phyloP scores from a whole-genome alignment of 2,329 filamentous ascomycete genomes.

The Alternaria triticimaculans region DNA sequence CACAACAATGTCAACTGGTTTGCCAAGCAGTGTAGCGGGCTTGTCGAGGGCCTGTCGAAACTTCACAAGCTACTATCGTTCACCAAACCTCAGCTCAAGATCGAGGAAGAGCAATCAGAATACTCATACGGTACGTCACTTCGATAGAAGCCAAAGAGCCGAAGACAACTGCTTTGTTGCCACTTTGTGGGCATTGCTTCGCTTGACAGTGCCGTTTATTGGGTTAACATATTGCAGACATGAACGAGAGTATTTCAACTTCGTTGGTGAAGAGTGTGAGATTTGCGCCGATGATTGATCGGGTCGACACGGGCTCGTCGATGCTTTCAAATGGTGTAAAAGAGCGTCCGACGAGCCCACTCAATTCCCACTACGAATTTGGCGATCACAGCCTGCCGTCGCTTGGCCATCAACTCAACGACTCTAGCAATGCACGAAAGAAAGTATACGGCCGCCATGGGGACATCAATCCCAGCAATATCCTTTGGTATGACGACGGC shows the following conservation, averaged over 20 bases:
- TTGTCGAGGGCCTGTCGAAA: slow-evolving; percentile 17
- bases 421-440: not conserved
- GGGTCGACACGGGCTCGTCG: not conserved
- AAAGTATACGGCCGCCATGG: slow-evolving; percentile 28
- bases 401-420: not conserved
- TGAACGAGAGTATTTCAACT: not conserved
- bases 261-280: not conserved
- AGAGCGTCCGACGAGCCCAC: not conserved
- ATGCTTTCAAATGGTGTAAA: not conserved
- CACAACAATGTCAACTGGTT: slow-evolving; percentile 15
- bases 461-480: slow-evolving; percentile 30
- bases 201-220: not conserved
- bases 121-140: not conserved
- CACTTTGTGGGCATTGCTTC: not conserved
- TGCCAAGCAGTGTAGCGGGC: slow-evolving; percentile 19
- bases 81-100: not conserved
- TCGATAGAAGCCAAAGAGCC: not conserved
- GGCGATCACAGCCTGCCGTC: not conserved
- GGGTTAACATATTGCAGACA: not conserved
- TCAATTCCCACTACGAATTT: not conserved
- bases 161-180: not conserved
- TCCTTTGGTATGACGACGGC: slow-evolving; percentile 20
- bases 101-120: not conserved
- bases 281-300: not conserved
- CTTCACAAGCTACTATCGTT: slow-evolving; percentile 8